Conservation (phyloP, 768 basidiomycete species). For the Termitomyces sp. region DNA sequence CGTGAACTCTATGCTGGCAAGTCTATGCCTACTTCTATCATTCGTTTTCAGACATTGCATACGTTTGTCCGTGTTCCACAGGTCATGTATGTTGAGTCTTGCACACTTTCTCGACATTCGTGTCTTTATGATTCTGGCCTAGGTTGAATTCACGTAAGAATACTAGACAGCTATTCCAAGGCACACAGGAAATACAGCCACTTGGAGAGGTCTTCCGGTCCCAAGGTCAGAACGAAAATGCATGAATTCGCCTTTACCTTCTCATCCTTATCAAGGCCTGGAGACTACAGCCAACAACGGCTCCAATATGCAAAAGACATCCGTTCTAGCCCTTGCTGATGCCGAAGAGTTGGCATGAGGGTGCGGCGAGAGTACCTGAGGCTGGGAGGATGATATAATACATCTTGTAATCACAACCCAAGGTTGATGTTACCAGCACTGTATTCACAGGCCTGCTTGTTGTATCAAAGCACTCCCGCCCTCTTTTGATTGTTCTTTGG, state of each 20-base stretch:
- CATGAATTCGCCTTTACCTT: neutral
- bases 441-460: no score
- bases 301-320: no score
- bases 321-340: no score
- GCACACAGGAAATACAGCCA: neutral
- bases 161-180: neutral
- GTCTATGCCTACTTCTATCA: neutral
- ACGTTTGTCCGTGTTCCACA: neutral
- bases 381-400: no score
- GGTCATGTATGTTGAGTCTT: neutral
- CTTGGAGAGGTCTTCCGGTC: neutral
- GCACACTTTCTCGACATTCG: neutral
- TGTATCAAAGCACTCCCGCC: no score
- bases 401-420: no score
- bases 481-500: no score
- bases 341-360: no score
- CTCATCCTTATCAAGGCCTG: no score
- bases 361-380: no score
- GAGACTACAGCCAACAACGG: no score
- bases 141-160: neutral
- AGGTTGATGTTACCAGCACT: no score
- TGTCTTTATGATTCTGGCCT: neutral
- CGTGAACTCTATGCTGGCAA: neutral
- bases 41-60: neutral
- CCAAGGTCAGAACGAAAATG: neutral